Evolutionary conservation across 2,329 filamentous ascomycete genomes (phyloP), one percentile per base, ranked within the genome.

Genomic region (Fusarium sp.): DNA sequence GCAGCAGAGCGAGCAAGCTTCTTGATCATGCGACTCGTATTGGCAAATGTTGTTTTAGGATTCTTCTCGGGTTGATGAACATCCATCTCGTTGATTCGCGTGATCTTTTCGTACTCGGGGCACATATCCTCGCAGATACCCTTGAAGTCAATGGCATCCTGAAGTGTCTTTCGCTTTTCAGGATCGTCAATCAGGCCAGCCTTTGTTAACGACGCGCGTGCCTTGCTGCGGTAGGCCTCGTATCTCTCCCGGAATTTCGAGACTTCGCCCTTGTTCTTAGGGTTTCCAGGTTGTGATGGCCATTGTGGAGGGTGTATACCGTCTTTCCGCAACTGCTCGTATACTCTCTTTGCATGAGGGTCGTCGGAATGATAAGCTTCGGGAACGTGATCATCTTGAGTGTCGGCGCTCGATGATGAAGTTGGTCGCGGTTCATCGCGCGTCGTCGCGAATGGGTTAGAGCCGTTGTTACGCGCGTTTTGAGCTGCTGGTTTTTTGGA

Each of bases 121-220:
- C 90, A 92, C 89, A 91, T 91, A 27, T 90, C 87, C 72, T 91
- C 87, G 72, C 89, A 91, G 47, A 89, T 90, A 16, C 90, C 90
- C 75, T 89, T 89, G 75, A 92, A 92, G 44, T 87, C 85, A 49
- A 91, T 87, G 9, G 90, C 90, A 74, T 91, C 86, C 62, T 87
- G 84, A 10, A 92, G 82, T 20, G 84, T 85, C 74, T 89, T 88
- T 58, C 86, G 86, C 72, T 88, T 87, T 32, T 90, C 86, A 5
- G 89, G 89, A 69, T 91, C 88, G 76, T 91, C 90, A 59, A 91
- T 88, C 10, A 90, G 80, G 13, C 86, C 86, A 16, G 85, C 87
- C 65, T 84, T 86, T 59, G 89, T 88, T 44, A 91, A 79, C 6
- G 86, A 87, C 16, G 82, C 81, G 52, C 89, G 86, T 10, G 86